Conservation (phyloP, 2,329 filamentous ascomycete genomes). For the Ophiosphaerella korrae region DNA sequence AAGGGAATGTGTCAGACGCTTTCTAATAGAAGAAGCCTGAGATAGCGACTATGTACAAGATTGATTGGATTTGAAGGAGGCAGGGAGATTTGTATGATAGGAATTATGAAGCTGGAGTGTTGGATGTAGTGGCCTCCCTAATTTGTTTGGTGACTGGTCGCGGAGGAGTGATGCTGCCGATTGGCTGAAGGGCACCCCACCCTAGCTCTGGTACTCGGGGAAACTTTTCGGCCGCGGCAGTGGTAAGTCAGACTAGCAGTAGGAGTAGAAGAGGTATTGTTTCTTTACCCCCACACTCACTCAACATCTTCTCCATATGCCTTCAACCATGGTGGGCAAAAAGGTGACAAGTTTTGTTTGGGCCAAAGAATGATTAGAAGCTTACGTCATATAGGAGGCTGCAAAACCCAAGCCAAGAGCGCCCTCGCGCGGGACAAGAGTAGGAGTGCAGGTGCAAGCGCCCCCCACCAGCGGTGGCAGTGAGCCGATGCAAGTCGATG, state of each 20-base stretch:
- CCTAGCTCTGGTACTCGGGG: constrained; percentile 30
- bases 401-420: constrained; percentile 33
- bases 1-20: constrained; percentile 46
- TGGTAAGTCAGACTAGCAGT: too few species aligned
- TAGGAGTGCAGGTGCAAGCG: constrained; percentile 28
- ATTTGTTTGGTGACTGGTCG: constrained; percentile 7
- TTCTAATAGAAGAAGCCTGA: constrained; percentile 29
- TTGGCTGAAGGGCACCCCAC: constrained; percentile 24
- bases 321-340: constrained; percentile 38
- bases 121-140: constrained; percentile 20
- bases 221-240: constrained; percentile 24
- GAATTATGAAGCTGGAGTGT: too few species aligned
- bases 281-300: constrained; percentile 15
- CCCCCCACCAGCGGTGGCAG: constrained; percentile 14
- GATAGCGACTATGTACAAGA: not conserved
- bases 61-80: not conserved
- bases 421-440: constrained; percentile 39
- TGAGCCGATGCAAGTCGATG: constrained; percentile 13
- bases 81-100: not conserved
- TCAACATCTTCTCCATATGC: constrained; percentile 13
- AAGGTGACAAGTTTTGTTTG: constrained; percentile 21
- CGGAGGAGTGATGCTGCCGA: constrained; percentile 31
- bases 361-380: not conserved
- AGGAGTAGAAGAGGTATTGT: not conserved
- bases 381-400: constrained; percentile 30